These are phyloP conservation scores for Tetrapisispora phaffii DNA, from an alignment of 805 yeast genomes.

Conservation along the genomic window DNA sequence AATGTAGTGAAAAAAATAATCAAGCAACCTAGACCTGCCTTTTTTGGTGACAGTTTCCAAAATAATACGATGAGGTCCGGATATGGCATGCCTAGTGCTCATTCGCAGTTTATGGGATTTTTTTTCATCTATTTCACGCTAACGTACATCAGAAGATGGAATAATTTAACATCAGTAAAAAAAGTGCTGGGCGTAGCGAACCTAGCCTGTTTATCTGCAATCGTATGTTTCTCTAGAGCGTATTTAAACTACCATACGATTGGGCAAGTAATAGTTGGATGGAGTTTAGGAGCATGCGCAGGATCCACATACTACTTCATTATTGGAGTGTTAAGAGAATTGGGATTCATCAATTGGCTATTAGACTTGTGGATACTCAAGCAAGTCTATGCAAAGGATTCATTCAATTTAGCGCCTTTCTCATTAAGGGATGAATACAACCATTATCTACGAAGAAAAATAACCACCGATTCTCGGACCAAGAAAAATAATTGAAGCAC, in stretches of 20 bases:
- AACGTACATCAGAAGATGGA: constrained; percentile 36
- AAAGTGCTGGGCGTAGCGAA: constrained; percentile 26
- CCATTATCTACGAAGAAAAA: constrained; percentile 17
- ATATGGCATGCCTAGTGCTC: constrained; percentile 97
- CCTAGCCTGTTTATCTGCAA: constrained; percentile 23
- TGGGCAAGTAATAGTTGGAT: constrained; percentile 68
- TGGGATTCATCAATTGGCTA: constrained; percentile 60
- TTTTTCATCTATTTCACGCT: constrained; percentile 50
- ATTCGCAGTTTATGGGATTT: constrained; percentile 91
- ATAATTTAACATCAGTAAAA: constrained; percentile 24
- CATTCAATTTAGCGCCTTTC: constrained; percentile 40
- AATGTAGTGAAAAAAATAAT: constrained; percentile 53
- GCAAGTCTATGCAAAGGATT: constrained; percentile 48
- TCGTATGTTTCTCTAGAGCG: constrained; percentile 60
- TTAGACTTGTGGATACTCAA: constrained; percentile 48
- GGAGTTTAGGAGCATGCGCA: constrained; percentile 46
- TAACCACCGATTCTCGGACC: not conserved
- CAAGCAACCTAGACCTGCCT: constrained; percentile 66
- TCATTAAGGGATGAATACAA: constrained; percentile 40
- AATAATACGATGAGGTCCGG: constrained; percentile 41
- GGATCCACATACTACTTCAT: constrained; percentile 51
- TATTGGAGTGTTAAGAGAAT: constrained; percentile 46
- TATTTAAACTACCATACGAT: constrained; percentile 68
- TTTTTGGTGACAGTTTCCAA: constrained; percentile 29
- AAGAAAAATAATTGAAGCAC: not conserved